Evolutionary conservation across 192 early-diverging fungal species (phyloP).

Genomic region (Thamnidium elegans): DNA sequence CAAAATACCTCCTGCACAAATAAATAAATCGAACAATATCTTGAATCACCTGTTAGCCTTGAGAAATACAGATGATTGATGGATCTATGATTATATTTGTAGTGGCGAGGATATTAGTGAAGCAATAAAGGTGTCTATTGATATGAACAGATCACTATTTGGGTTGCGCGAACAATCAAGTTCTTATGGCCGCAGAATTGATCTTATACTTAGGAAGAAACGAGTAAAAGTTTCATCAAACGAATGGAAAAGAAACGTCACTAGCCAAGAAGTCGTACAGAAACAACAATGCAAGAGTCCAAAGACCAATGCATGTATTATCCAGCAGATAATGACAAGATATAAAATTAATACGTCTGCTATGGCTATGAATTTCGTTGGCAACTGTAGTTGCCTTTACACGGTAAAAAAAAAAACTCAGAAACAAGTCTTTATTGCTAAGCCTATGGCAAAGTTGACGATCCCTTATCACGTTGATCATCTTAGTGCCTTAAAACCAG

Average conservation of each 20-base stretch:
- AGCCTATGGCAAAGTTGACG: conserved; percentile 3
- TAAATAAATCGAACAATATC: conserved; percentile 3
- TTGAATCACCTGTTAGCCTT: conserved; percentile 1
- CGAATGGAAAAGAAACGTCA: conserved; percentile 1
- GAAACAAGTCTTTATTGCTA: conserved; percentile 8
- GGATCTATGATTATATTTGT: background rate
- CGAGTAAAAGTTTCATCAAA: conserved; percentile 1
- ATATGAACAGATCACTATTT: conserved; percentile 1
- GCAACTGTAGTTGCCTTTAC: conserved; percentile 7
- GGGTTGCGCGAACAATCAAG: background rate
- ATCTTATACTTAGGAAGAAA: background rate
- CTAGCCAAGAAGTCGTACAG: conserved; percentile 5
- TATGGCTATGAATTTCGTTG: conserved; percentile 11
- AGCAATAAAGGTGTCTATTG: conserved; percentile 2
- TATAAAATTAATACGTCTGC: conserved; percentile 12
- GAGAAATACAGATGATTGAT: conserved; percentile 3
- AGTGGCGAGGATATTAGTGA: conserved; percentile 1
- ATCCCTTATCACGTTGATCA: conserved; percentile 11
- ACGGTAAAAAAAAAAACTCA: conserved; percentile 6
- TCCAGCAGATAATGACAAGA: conserved; percentile 12
- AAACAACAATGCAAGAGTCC: no score
- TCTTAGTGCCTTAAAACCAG: conserved; percentile 8
- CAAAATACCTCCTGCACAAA: no score
- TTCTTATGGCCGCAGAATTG: background rate
- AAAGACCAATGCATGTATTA: no score